Base-by-base conservation (phyloP, 108 stramenopile genomes). In the Pseudonitzschia multiseries region DNA sequence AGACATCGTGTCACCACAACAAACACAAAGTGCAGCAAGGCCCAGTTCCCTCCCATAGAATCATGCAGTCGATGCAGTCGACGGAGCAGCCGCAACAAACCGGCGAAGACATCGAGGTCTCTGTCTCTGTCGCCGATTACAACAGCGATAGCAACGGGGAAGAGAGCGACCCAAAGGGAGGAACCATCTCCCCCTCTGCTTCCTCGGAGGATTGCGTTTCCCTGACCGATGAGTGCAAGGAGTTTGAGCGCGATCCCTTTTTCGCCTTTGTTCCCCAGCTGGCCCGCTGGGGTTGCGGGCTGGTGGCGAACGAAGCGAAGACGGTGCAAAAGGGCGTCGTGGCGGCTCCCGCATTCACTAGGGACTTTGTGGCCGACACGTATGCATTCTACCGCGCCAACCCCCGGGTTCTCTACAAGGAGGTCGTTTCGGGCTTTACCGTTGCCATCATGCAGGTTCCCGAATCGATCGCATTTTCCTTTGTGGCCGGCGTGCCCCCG, bases 361-460 rank as follows among this genome's bases (percentile, higher is more conserved):
- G 20, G 32, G 57, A 60, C 13, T 82, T 68, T 61, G 15, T 76
- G 51, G 40, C 21, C 20, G 81, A 72, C 2, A 76, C 78, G 1
- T 75, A 64, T 43, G 8, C 18, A 10, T 82, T 43, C 41, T 82
- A 82, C 70, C 59, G 36, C 51, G 75, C 31, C 20, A 78, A 84
- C 70, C 83, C 83, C 6, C 46, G 57, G 4, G 66, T 63, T 50
- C 57, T 84, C 20, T 79, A 60, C 42, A 60, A 66, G 31, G 83
- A 84, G 65, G 57, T 85, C 50, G 60, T 86, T 63, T 64, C 57
- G 24, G 87, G 87, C 9, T 81, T 87, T 51, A 87, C 87, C 31
- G 81, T 87, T 20, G 84, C 84, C 43, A 76, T 87, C 57, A 83
- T 83, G 79, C 84, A 87, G 61, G 84, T 87, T 51, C 87, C 87